Evolutionary conservation across 225 moss, liverwort and hornwort species (phyloP).

Genomic region (Physcomitrellopsis africana): DNA sequence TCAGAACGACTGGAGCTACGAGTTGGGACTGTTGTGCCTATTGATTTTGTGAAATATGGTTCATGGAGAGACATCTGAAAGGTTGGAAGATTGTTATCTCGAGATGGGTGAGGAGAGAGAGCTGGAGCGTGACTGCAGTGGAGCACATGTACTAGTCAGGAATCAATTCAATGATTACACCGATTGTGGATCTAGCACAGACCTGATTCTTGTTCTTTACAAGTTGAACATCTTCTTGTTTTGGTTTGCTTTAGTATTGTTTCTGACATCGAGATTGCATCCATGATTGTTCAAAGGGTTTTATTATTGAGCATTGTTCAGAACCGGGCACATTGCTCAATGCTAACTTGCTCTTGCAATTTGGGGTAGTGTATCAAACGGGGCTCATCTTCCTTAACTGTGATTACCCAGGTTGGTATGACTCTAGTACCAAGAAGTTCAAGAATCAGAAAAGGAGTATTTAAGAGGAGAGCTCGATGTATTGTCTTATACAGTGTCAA

Average conservation of each 20-base stretch:
- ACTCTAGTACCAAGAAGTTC: conserved; percentile 16
- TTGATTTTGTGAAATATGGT: conserved; percentile 82
- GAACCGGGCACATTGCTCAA: conserved; percentile 7
- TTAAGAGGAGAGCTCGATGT: background rate
- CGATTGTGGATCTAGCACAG: conserved; percentile 5
- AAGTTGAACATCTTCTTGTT: conserved; percentile 12
- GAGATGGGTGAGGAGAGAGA: conserved; percentile 45
- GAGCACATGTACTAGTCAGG: background rate
- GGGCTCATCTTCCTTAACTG: conserved; percentile 1
- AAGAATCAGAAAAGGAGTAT: conserved; percentile 22
- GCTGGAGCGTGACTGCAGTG: conserved; percentile 40
- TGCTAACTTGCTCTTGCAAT: conserved; percentile 2
- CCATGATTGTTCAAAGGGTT: conserved; percentile 12
- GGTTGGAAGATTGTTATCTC: conserved; percentile 51
- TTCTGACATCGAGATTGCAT: conserved; percentile 1
- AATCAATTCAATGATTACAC: conserved; percentile 11
- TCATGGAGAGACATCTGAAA: conserved; percentile 82
- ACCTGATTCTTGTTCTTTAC: background rate
- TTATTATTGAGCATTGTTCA: background rate
- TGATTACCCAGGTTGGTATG: background rate
- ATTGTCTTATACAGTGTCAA: background rate
- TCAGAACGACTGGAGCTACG: conserved; percentile 81
- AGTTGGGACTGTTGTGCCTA: conserved; percentile 80
- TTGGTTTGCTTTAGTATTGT: conserved; percentile 14
- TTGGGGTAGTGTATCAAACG: background rate